Base-by-base conservation (phyloP, 2,329 filamentous ascomycete species). In the Blastomyces silverae region DNA sequence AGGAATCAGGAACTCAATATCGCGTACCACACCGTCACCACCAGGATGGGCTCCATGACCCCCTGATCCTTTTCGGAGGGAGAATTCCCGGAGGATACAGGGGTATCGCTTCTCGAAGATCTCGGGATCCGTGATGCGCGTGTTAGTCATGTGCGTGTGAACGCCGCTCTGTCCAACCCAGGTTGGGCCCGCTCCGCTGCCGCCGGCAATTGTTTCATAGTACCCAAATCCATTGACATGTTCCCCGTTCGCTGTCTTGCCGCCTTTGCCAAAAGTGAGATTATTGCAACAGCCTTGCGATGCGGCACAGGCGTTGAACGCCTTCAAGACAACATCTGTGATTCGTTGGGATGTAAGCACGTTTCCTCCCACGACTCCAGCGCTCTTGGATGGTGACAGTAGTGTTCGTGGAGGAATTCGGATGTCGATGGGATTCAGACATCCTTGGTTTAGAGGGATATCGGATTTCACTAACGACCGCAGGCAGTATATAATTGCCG, bases 91-190 rank as follows among this genome's bases (percentile, higher is more conserved):
- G 52, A 94, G 78, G 7, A 94, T 78, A 1, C 92, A 89, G 0
- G 90, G 90, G 71, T 93, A 93, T 2, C 90, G 81, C 53, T 89
- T 83, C 78, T 94, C 90, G 67, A 94, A 90, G 15, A 93, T 86
- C 73, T 95, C 90, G 0, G 88, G 84, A 73, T 95, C 90, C 0
- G 90, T 93, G 73, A 93, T 94, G 5, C 90, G 84, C 0, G 90
- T 94, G 75, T 94, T 95, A 13, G 90, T 94, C 89, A 93, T 93
- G 77, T 93, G 90, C 3, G 87, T 89, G 73, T 94, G 89, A 44
- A 93, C 89, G 28, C 89, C 90, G 65, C 82, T 86, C 31, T 89
- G 88, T 31, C 90, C 90, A 66, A 88, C 82, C 90, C 90, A 94
- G 28, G 83, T 83, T 0, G 87, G 84, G 0, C 90, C 90, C 0